Evolutionary conservation across 768 basidiomycete species (phyloP).

Genomic region (Pulveroboletus sp.): DNA sequence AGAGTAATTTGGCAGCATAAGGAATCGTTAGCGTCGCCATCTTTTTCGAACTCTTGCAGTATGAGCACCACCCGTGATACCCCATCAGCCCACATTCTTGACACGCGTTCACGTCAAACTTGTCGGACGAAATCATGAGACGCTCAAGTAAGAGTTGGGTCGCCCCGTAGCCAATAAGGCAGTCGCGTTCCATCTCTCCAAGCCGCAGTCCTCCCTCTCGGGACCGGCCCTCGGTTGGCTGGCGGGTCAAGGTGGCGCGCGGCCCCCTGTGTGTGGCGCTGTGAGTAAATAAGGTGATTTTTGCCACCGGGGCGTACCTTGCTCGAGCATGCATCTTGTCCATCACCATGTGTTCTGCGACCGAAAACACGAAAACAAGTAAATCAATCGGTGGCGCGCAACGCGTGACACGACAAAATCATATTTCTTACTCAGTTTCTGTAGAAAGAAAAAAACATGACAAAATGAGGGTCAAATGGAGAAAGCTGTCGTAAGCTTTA

Average conservation of each 20-base stretch:
- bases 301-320: slow-evolving; percentile 47
- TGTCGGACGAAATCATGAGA: slow-evolving; percentile 98
- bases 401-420: background rate
- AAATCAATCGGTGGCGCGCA: slow-evolving; percentile 12
- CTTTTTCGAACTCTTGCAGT: slow-evolving; percentile 95
- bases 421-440: slow-evolving; percentile 84
- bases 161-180: slow-evolving; percentile 97
- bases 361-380: background rate
- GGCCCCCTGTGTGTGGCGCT: slow-evolving; percentile 63
- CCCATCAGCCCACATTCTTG: slow-evolving; percentile 93
- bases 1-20: slow-evolving; percentile 89
- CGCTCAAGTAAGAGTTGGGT: slow-evolving; percentile 94
- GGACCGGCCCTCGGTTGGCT: slow-evolving; percentile 97
- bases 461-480: background rate
- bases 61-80: slow-evolving; percentile 94
- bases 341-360: slow-evolving; percentile 94
- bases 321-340: slow-evolving; percentile 99
- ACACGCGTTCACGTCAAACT: slow-evolving; percentile 96
- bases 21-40: slow-evolving; percentile 95
- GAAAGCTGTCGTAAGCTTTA: slow-evolving; percentile 29
- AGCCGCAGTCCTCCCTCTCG: slow-evolving; percentile 95
- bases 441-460: slow-evolving; percentile 1
- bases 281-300: slow-evolving; percentile 10
- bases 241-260: slow-evolving; percentile 91
- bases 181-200: slow-evolving; percentile 99